phyloP scores from a whole-genome alignment of 306 rosid species.

The Dryas octopetala region DNA sequence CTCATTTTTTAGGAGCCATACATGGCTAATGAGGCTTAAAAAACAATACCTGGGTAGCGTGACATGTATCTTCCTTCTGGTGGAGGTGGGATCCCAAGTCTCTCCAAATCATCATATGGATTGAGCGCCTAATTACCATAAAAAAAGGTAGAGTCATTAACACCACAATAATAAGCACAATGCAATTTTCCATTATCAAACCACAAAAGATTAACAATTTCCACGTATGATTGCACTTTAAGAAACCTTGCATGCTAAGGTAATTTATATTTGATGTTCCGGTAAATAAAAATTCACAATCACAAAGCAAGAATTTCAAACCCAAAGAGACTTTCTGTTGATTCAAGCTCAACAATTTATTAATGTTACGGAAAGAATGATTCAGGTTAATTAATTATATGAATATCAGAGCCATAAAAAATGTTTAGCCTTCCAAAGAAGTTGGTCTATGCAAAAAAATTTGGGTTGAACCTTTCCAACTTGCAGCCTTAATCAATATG shows the following conservation, averaged over 20 bases:
- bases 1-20: background rate
- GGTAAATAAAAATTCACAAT: background rate
- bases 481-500: background rate
- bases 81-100: constrained; percentile 87
- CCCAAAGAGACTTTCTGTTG: background rate
- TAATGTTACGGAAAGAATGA: background rate
- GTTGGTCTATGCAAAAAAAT: background rate
- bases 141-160: constrained; percentile 1
- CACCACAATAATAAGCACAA: background rate
- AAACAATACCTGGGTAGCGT: constrained; percentile 64
- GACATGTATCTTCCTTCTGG: constrained; percentile 91
- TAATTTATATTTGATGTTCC: background rate
- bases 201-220: background rate
- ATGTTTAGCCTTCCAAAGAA: background rate
- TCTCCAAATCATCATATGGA: constrained; percentile 67
- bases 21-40: constrained; percentile 12
- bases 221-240: background rate
- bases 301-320: too few species aligned
- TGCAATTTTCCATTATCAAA: background rate
- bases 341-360: background rate
- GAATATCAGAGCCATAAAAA: background rate
- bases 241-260: background rate
- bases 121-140: constrained; percentile 56
- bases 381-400: background rate
- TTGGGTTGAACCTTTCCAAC: background rate